Percentiles rank a stretch among this genome's conserved stretches.
Evolutionary conservation across 306 rosid genomes (phyloP).

Genomic region (Inga laurina): DNA sequence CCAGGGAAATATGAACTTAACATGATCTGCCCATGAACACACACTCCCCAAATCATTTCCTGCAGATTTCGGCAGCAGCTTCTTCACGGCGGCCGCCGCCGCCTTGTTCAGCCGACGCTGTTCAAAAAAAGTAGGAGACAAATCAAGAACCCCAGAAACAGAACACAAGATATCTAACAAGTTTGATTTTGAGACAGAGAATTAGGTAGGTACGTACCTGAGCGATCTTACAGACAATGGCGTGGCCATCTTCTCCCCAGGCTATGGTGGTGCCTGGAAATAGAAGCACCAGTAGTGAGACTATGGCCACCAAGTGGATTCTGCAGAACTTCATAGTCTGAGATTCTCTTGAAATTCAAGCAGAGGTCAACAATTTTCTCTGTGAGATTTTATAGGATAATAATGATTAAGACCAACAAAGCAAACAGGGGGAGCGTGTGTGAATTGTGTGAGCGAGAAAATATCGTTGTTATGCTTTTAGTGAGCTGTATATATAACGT

Average conservation of each 20-base stretch:
- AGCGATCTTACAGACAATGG: conserved; percentile 66
- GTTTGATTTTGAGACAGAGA: neutral
- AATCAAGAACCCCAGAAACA: neutral
- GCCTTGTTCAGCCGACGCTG: conserved; percentile 57
- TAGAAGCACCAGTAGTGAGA: conserved; percentile 41
- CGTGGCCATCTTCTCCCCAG: conserved; percentile 83
- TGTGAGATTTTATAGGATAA: neutral
- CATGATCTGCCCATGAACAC: conserved; percentile 79
- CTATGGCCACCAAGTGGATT: conserved; percentile 26
- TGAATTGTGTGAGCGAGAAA: conserved; percentile 12
- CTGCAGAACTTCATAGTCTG: conserved; percentile 36
- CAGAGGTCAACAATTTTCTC: neutral
- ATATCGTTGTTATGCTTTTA: neutral
- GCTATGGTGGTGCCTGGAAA: conserved; percentile 48
- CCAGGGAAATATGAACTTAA: conserved; percentile 61
- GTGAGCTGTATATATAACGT: neutral
- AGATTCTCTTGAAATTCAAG: neutral
- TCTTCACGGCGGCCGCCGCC: conserved; percentile 64
- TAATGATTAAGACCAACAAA: neutral
- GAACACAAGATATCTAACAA: neutral
- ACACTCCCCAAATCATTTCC: conserved; percentile 54
- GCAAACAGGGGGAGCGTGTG: neutral
- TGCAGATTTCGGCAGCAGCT: conserved; percentile 61
- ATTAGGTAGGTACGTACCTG: conserved; percentile 41
- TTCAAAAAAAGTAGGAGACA: neutral